A percentile compares a stretch with the other conserved stretches of the same genome.
Evolutionary conservation across 441 rosid species (phyloP).

Genomic region (Pelargonium fulgidum): DNA sequence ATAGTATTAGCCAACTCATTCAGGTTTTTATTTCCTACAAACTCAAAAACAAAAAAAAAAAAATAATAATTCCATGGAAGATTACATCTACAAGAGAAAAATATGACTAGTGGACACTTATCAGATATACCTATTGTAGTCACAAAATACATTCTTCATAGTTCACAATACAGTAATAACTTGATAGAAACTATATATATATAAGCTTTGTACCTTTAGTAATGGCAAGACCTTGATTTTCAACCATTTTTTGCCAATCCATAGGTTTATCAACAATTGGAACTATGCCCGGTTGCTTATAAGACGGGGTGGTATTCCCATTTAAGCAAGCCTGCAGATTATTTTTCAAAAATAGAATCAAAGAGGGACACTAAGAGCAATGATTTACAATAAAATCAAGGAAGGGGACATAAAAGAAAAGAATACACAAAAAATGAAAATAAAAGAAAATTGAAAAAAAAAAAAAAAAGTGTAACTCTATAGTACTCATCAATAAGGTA

Average conservation of each 20-base stretch:
- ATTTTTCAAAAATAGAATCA: background rate
- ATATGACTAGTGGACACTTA: background rate
- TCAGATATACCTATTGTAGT: background rate
- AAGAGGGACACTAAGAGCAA: background rate
- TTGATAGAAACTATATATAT: background rate
- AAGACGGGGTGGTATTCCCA: constrained; percentile 18
- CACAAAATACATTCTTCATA: background rate
- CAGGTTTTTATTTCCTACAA: background rate
- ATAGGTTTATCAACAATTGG: constrained; percentile 33
- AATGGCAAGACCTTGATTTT: constrained; percentile 27
- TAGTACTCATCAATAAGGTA: background rate
- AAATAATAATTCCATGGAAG: no score
- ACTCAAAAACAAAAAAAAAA: background rate
- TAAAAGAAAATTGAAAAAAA: no score
- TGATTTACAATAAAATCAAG: constrained; percentile 1
- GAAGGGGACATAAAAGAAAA: background rate
- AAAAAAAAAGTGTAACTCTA: constrained; percentile 11
- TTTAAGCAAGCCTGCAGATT: constrained; percentile 24
- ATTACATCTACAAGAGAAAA: background rate
- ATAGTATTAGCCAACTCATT: background rate
- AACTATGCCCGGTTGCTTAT: constrained; percentile 22
- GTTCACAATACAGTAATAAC: background rate
- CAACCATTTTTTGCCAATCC: constrained; percentile 36
- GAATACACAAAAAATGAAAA: background rate
- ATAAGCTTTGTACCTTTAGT: constrained; percentile 30